A percentile compares a stretch with the other conserved stretches of the same genome.
These are phyloP conservation scores for Cladochytrium tenue DNA, from an alignment of 371 early-diverging fungal species.

Conservation along the genomic window DNA sequence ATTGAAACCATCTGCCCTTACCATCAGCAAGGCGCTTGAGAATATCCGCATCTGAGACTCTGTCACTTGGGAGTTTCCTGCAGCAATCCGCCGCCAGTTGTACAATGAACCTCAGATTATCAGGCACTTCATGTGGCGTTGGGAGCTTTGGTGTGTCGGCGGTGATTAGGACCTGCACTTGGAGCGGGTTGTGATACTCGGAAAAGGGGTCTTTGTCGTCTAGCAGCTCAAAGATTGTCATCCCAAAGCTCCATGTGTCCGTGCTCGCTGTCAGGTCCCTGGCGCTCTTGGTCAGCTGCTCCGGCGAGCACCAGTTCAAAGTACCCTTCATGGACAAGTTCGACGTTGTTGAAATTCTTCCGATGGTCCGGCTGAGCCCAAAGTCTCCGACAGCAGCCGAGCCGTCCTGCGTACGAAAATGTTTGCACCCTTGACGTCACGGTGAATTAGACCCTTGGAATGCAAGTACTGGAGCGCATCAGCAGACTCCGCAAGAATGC, in stretches of 20 bases:
- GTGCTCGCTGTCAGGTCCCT: neutral
- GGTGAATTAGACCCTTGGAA: conserved; percentile 83
- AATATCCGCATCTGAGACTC: too few relatives aligned
- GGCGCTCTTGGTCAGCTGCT: neutral
- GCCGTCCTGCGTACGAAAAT: conserved; percentile 79
- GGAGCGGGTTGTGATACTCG: neutral
- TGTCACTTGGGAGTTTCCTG: too few relatives aligned
- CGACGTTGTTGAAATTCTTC: neutral
- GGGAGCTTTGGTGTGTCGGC: neutral
- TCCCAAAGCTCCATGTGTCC: conserved; percentile 3
- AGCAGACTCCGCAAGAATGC: conserved; percentile 49
- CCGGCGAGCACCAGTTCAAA: neutral
- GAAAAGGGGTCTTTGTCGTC: neutral
- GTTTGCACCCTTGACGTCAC: conserved; percentile 96
- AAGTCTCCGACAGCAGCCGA: conserved; percentile 92
- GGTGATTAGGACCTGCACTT: neutral
- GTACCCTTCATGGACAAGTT: neutral
- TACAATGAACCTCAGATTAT: neutral
- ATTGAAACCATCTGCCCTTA: too few relatives aligned
- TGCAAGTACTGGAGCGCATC: conserved; percentile 89
- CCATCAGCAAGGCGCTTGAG: too few relatives aligned
- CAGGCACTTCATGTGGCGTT: neutral
- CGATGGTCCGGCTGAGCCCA: conserved; percentile 47
- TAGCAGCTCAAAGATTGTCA: conserved; percentile 1
- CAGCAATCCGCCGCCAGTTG: too few relatives aligned